Conservation (phyloP, 805 yeast genomes). For the Yarrowia yakushimensis region DNA sequence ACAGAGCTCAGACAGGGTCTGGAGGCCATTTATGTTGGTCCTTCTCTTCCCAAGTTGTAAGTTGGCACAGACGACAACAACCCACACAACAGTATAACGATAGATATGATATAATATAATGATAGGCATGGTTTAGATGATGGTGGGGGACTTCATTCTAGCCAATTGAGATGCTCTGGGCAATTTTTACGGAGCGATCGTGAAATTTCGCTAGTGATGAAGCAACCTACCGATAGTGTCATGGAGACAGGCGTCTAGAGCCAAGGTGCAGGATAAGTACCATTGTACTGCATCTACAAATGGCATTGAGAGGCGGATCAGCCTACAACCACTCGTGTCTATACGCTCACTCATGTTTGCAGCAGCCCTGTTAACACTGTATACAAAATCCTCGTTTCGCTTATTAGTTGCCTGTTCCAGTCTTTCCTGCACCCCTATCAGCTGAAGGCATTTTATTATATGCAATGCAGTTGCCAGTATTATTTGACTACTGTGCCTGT, state of each 20-base stretch:
- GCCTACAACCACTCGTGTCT: too few species aligned
- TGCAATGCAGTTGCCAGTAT: background rate
- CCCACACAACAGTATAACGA: background rate
- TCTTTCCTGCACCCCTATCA: background rate
- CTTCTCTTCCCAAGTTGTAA: slow-evolving; percentile 8
- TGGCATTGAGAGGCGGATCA: too few species aligned
- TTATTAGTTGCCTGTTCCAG: background rate
- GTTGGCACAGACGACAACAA: background rate
- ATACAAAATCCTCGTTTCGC: too few species aligned
- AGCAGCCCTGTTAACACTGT: background rate
- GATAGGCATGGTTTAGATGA: background rate
- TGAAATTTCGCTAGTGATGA: background rate
- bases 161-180: too few species aligned
- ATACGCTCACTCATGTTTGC: too few species aligned
- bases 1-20: slow-evolving; percentile 27
- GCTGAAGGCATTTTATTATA: background rate
- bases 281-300: too few species aligned
- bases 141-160: too few species aligned
- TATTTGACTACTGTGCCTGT: background rate
- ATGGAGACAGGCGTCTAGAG: too few species aligned
- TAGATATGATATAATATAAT: slow-evolving; percentile 1
- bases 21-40: background rate
- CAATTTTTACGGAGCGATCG: too few species aligned
- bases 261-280: too few species aligned
- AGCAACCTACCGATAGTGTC: too few species aligned